phyloP scores from a whole-genome alignment of 768 basidiomycete genomes.

The Macrolepiota dolichaula region DNA sequence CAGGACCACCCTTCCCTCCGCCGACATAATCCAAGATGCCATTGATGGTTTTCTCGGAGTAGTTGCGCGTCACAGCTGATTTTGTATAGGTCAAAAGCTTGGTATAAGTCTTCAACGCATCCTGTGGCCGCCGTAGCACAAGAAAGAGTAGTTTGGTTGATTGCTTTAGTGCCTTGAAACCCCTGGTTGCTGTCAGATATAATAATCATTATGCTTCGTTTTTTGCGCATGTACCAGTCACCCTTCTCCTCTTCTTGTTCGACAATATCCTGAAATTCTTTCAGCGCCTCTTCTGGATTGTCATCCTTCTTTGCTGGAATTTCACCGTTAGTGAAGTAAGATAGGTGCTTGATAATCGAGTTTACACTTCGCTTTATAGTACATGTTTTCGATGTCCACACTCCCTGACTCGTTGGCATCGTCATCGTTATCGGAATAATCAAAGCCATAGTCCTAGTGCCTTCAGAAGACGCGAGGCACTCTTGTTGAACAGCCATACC shows the following conservation, averaged over 20 bases:
- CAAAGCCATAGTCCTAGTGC: constrained; percentile 87
- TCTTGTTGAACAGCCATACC: constrained; percentile 34
- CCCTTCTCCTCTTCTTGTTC: constrained; percentile 90
- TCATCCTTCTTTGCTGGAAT: constrained; percentile 89
- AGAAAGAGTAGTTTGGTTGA: constrained; percentile 93
- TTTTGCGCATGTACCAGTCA: constrained; percentile 68
- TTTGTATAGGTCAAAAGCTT: constrained; percentile 92
- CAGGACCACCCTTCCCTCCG: constrained; percentile 73
- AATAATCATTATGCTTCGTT: not conserved
- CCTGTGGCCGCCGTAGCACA: constrained; percentile 68
- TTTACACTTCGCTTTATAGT: constrained; percentile 95
- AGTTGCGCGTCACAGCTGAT: constrained; percentile 90
- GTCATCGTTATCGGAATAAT: constrained; percentile 91
- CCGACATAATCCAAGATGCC: constrained; percentile 98
- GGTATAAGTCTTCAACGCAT: constrained; percentile 84
- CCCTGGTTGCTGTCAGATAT: constrained; percentile 49
- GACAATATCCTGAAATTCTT: constrained; percentile 86
- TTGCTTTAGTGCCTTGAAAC: constrained; percentile 98
- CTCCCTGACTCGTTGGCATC: constrained; percentile 77
- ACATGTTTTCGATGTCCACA: constrained; percentile 95
- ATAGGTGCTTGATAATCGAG: constrained; percentile 4
- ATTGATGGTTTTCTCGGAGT: constrained; percentile 98
- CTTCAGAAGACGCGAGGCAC: constrained; percentile 8
- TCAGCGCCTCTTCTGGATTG: constrained; percentile 85
- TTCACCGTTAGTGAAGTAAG: not conserved